phyloP scores from a whole-genome alignment of 257 asterid genomes.

The Perilla frutescens region DNA sequence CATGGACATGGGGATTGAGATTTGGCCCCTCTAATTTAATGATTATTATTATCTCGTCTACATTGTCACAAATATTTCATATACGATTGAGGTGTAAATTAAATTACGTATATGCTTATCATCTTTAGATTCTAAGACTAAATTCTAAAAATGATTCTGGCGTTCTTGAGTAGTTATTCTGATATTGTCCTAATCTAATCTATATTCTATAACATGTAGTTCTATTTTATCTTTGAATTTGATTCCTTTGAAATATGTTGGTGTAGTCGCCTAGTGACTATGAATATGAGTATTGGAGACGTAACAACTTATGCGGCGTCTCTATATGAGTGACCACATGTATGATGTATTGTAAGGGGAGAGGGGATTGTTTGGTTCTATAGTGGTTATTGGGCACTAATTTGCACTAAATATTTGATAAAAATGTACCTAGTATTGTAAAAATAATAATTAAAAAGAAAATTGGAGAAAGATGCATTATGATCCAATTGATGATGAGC shows the following conservation, averaged over 20 bases:
- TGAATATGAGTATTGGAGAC: too few relatives aligned
- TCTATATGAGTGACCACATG: too few relatives aligned
- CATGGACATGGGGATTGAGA: background rate
- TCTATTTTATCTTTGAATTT: too few relatives aligned
- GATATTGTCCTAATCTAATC: too few relatives aligned
- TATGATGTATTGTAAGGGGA: too few relatives aligned
- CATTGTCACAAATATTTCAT: background rate
- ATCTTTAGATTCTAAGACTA: background rate
- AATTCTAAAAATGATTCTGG: background rate
- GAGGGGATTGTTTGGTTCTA: background rate
- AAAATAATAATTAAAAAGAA: constrained; percentile 7
- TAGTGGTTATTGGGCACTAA: background rate
- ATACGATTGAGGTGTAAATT: background rate
- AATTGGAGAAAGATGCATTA: constrained; percentile 30
- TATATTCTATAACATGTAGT: too few relatives aligned
- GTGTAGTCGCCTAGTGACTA: too few relatives aligned
- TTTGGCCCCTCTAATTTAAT: constrained; percentile 1
- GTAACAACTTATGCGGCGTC: background rate
- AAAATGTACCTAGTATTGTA: background rate
- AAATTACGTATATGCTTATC: background rate
- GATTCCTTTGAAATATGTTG: too few relatives aligned
- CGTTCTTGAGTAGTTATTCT: background rate
- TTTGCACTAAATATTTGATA: background rate
- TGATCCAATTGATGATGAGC: constrained; percentile 48
- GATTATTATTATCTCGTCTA: background rate